Evolutionary conservation across 1,284 basidiomycete genomes (phyloP).

Genomic region (Marasmius sp.): DNA sequence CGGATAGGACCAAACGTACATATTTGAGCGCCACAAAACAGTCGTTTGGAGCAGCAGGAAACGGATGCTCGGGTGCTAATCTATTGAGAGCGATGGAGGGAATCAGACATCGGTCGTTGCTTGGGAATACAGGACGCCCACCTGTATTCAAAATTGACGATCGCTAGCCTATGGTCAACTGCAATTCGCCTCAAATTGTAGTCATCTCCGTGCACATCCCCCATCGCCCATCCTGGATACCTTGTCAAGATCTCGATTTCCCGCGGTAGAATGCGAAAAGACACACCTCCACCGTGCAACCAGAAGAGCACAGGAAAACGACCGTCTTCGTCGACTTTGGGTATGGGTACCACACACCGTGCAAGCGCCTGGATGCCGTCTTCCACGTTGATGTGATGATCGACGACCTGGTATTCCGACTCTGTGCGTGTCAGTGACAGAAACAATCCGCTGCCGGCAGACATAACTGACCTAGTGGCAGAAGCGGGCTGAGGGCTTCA

Average conservation of each 20-base stretch:
- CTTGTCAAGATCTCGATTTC: background rate
- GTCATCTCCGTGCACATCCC: background rate
- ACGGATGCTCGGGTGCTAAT: background rate
- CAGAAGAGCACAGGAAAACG: background rate
- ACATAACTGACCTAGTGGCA: background rate
- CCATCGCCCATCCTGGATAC: background rate
- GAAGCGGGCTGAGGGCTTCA: background rate
- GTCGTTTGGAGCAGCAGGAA: background rate
- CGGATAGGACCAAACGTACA: background rate
- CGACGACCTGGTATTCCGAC: background rate
- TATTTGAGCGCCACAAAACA: background rate
- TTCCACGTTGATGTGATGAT: background rate
- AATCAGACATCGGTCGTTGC: background rate
- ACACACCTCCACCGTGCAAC: background rate
- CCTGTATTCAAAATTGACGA: slow-evolving; percentile 1
- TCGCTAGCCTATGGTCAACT: background rate
- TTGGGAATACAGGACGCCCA: background rate
- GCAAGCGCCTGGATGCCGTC: background rate
- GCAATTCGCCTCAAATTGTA: background rate
- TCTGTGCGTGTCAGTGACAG: background rate
- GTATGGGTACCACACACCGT: background rate
- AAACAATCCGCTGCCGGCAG: background rate
- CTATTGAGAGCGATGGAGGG: background rate
- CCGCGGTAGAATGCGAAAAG: background rate
- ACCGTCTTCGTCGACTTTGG: background rate